Base-by-base conservation (phyloP, 345 rosid genomes). In the Microthlaspi erraticum region DNA sequence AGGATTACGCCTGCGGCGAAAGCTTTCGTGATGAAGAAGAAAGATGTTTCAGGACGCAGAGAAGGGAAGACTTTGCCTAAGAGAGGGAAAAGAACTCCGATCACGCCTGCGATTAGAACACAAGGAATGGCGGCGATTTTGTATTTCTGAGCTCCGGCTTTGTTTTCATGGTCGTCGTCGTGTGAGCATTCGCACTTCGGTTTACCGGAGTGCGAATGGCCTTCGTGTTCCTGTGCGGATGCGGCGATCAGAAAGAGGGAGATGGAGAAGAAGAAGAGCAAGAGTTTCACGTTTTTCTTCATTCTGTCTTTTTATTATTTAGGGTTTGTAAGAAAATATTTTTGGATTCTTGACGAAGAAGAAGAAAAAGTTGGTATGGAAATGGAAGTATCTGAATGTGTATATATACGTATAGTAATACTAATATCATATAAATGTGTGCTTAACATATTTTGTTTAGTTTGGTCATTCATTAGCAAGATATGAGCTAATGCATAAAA, bases 1-100 rank as follows among this genome's bases (percentile, higher is more conserved):
- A 82, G 51, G 9, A 84, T 84, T n/a, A 84, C 86, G 9, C 88
- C 88, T 14, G 74, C 88, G 0, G 86, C 84, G 4, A 82, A 82
- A 8, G 88, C 82, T 70, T 80, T 84, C 5, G 82, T 64, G 50
- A 82, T 0, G 50, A 84, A 82, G 67, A 81, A 82, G 18, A 78
- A 53, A 36, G 45, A 17, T 5, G 75, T 78, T n/a, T 78, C 79
- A 5, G 86, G 79, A 16, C 75, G 71, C 18, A 74, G 16, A 56
- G 75, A 51, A 69, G 76, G 79, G 59, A 74, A 36, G 16, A 66
- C 2, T 60, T 78, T 72, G 5, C 81, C 81, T 37, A 73, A 7
- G 10, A 77, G 56, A 32, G 81, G 81, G 19, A 72, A 66, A 20
- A 64, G 52, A 31, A 77, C 71, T 44, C 81, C 81, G 26, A 77